Conservation (phyloP, 495 filamentous ascomycete species). For the Terfezia boudieri region DNA sequence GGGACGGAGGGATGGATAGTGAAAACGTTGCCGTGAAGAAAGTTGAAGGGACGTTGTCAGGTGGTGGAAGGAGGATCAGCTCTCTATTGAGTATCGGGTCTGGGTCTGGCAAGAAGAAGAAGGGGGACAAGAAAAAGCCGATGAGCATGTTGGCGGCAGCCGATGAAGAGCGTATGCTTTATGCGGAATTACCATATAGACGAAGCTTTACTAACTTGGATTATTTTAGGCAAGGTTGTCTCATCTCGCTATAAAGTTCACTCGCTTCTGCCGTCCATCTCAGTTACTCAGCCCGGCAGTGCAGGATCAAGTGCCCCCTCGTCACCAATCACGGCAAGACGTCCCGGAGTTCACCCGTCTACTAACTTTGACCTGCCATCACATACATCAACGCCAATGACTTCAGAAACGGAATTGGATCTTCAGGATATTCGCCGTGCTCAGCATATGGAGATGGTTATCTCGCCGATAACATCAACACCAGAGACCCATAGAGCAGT, state of each 20-base stretch:
- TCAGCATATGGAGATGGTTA: constrained; percentile 55
- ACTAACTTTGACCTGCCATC: constrained; percentile 59
- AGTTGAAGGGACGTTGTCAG: constrained; percentile 15
- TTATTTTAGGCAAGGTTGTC: constrained; percentile 16
- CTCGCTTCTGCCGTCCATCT: constrained; percentile 39
- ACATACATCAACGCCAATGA: constrained; percentile 50
- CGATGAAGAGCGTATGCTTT: constrained; percentile 56
- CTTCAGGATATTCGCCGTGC: constrained; percentile 63
- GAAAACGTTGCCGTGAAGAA: constrained; percentile 21
- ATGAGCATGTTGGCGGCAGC: constrained; percentile 42
- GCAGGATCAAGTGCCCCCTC: constrained; percentile 13
- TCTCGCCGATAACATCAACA: constrained; percentile 55
- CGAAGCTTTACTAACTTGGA: constrained; percentile 1
- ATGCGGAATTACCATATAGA: neutral
- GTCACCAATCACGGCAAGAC: constrained; percentile 12
- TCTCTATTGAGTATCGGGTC: constrained; percentile 1
- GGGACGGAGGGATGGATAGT: constrained; percentile 27
- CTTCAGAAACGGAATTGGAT: constrained; percentile 72
- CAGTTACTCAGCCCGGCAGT: constrained; percentile 37
- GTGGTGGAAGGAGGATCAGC: neutral
- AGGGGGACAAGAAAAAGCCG: constrained; percentile 19
- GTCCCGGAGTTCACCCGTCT: constrained; percentile 48
- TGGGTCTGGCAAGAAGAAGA: constrained; percentile 27
- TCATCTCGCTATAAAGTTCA: constrained; percentile 26
- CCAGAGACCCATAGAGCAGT: constrained; percentile 57